Conservation (phyloP, 192 early-diverging fungal species). For the Backusella luteola region DNA sequence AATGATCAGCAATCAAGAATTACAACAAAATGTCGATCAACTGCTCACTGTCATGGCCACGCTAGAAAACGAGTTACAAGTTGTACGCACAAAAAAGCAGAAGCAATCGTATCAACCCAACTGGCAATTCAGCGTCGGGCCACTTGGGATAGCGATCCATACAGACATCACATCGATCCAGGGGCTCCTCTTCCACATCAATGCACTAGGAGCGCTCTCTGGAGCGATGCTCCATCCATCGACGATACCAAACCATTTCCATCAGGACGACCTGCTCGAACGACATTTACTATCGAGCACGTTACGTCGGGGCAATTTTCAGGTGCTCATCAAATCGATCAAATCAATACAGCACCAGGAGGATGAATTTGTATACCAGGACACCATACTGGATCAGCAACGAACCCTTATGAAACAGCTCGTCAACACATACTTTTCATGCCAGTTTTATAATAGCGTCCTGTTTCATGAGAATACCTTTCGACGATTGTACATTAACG, state of each 20-base stretch:
- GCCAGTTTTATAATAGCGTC: not conserved
- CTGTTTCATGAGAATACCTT: slow-evolving; percentile 15
- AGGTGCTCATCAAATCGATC: not conserved
- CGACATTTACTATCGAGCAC: not conserved
- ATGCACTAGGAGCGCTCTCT: not conserved
- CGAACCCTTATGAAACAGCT: not conserved
- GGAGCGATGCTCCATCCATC: not conserved
- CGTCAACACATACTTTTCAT: not conserved
- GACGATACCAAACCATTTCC: not conserved
- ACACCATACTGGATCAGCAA: not conserved
- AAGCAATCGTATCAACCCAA: not conserved
- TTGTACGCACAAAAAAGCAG: not conserved
- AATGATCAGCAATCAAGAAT: slow-evolving; percentile 7
- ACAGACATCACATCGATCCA: not conserved
- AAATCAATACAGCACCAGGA: not conserved
- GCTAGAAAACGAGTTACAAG: slow-evolving; percentile 9
- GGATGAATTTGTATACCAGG: not conserved
- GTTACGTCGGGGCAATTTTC: not conserved
- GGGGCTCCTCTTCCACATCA: not conserved
- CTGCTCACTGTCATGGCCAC: not conserved
- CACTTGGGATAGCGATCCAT: not conserved
- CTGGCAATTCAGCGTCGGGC: not conserved
- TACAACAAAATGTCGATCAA: not conserved
- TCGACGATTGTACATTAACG: not conserved
- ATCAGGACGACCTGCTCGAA: not conserved